These are phyloP conservation scores for Gloeostereum incarnatum DNA, from an alignment of 768 basidiomycete species.

Conservation along the genomic window DNA sequence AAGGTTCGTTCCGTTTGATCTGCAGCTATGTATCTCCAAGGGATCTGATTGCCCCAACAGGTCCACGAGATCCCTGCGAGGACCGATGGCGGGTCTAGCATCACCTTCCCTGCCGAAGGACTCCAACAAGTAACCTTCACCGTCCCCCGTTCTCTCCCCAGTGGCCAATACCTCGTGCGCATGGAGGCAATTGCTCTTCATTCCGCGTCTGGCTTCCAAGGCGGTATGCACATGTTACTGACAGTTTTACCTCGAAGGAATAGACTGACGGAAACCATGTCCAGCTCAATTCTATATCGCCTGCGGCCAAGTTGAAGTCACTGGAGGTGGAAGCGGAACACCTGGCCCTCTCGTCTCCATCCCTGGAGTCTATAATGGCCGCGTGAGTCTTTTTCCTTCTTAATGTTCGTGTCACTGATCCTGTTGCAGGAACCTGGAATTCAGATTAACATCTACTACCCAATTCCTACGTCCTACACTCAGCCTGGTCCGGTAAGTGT, in stretches of 20 bases:
- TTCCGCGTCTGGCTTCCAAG: constrained; percentile 25
- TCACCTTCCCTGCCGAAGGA: constrained; percentile 20
- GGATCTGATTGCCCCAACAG: background rate
- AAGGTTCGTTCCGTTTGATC: constrained; percentile 11
- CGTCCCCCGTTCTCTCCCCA: constrained; percentile 2
- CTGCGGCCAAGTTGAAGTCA: constrained; percentile 31
- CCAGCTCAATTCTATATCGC: constrained; percentile 23
- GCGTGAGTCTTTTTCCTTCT: constrained; percentile 7
- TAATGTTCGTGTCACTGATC: background rate
- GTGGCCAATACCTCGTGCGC: constrained; percentile 18
- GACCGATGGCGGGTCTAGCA: constrained; percentile 20
- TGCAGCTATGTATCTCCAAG: background rate
- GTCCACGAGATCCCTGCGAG: constrained; percentile 13
- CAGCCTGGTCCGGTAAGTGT: constrained; percentile 18
- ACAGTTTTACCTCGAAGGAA: background rate
- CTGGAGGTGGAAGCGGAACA: constrained; percentile 27
- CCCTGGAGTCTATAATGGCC: constrained; percentile 26
- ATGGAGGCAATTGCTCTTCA: constrained; percentile 36
- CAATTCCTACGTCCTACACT: constrained; percentile 14
- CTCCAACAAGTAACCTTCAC: no score
- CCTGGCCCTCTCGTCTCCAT: constrained; percentile 25
- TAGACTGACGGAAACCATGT: background rate
- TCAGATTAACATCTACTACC: constrained; percentile 22
- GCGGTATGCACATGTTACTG: constrained; percentile 19
- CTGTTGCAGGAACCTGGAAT: constrained; percentile 13